Conservation (phyloP, 495 filamentous ascomycete species). For the Talaromyces proteolyticus region DNA sequence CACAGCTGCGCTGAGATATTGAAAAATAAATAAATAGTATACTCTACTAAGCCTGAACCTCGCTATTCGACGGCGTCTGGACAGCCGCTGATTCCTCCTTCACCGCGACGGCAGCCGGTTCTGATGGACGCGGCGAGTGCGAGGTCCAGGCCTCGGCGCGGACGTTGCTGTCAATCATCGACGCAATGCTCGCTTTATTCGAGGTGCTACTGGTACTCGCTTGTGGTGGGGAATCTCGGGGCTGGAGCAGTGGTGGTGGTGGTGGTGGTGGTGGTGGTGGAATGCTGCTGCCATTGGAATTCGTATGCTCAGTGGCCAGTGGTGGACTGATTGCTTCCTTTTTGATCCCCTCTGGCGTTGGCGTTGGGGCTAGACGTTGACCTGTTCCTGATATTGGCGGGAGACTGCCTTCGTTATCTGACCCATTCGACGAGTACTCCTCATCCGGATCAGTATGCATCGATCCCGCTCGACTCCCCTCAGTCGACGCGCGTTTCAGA, state of each 20-base stretch:
- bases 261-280: too few species aligned
- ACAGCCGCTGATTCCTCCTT: background rate
- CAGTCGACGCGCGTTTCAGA: conserved; percentile 30
- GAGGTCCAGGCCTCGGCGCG: too few species aligned
- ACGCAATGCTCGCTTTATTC: conserved; percentile 40
- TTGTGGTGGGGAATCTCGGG: too few species aligned
- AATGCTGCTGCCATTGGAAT: conserved; percentile 11
- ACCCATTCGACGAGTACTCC: conserved; percentile 32
- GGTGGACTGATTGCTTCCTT: conserved; percentile 19
- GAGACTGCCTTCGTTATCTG: conserved; percentile 21
- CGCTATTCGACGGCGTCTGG: too few species aligned
- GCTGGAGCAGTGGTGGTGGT: too few species aligned
- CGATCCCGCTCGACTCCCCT: conserved; percentile 28
- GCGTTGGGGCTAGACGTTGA: too few species aligned
- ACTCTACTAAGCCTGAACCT: too few species aligned
- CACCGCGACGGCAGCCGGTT: background rate
- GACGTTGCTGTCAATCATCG: conserved; percentile 36
- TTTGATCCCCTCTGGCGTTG: conserved; percentile 24
- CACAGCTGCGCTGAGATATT: background rate
- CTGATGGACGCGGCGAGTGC: background rate
- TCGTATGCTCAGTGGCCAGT: too few species aligned
- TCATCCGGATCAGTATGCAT: conserved; percentile 13
- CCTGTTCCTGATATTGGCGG: conserved; percentile 8
- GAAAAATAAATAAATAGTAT: too few species aligned
- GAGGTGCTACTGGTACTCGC: too few species aligned